Base-by-base conservation (phyloP, 2,329 filamentous ascomycete species). In the Cytospora piceae region DNA sequence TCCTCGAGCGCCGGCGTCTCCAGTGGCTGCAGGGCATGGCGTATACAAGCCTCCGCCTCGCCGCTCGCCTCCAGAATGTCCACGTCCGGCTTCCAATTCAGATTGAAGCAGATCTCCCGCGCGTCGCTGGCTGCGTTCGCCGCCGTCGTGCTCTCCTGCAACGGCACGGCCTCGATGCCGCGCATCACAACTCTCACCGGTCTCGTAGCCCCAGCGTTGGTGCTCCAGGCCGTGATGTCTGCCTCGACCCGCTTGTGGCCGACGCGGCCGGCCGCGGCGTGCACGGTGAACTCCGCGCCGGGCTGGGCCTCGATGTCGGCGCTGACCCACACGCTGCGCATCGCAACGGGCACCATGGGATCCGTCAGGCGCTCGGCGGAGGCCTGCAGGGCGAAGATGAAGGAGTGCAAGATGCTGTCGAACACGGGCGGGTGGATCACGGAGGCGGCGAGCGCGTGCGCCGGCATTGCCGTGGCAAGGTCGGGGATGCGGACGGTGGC, bases 401-500 rank as follows among this genome's bases (percentile, higher is more conserved):
- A 65, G 51, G 63, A 49, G 63, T 65, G 63, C 57, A 68, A 29
- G 63, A 65, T 61, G 63, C 57, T 65, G 57, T 65, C 63, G 29
- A 65, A 65, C 1, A 39, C 39, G 29, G 63, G 63, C 34, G 63
- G 46, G 57, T 65, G 63, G 37, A 65, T 56, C 29, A 65, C 63
- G 31, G 49, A 34, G 29, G 27, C 29, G 51, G 63, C 49, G 39
- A 65, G 63, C 3, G 57, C 51, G 37, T 59, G 61, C 7, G 63
- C 51, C 14, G 63, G 63, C 63, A 65, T 65, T 0, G 57, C 49
- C 27, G 22, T 39, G 27, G 63, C 63, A 1, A 65, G 51, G 63
- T 65, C 57, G 8, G 63, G 63, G 24, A 65, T 12, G n/a, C 63
- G 56, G 51, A 65, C 57, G 34, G 63, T 60, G 37, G 63, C 52